A percentile compares a stretch with the other conserved stretches of the same genome.
These are phyloP conservation scores for Phytophthora tentaculata DNA, from an alignment of 352 stramenopile species.

Conservation along the genomic window DNA sequence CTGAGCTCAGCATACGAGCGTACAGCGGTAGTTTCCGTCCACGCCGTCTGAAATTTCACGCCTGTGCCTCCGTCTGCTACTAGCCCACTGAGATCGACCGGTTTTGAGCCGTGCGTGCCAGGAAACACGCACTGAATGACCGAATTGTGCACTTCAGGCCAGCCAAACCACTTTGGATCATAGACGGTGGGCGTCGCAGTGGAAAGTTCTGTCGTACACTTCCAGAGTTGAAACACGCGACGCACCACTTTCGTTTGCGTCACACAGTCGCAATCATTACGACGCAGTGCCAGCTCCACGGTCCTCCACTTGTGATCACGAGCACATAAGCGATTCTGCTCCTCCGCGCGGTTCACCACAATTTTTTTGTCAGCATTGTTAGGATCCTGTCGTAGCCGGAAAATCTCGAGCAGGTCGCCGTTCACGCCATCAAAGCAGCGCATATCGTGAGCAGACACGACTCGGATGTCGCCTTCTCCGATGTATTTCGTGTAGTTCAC, in stretches of 20 bases:
- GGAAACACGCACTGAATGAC: constrained; percentile 64
- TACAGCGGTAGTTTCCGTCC: constrained; percentile 66
- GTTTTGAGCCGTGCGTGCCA: constrained; percentile 23
- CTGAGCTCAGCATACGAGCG: constrained; percentile 84
- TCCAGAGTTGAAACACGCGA: constrained; percentile 94
- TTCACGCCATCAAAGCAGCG: constrained; percentile 92
- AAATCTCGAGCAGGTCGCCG: constrained; percentile 71
- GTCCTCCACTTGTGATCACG: constrained; percentile 96
- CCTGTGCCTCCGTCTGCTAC: constrained; percentile 33
- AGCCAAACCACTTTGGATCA: constrained; percentile 61
- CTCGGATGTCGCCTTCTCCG: constrained; percentile 83
- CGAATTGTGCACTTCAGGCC: constrained; percentile 57
- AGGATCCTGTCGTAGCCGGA: constrained; percentile 31
- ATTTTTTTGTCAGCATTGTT: constrained; percentile 19
- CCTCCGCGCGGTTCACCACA: constrained; percentile 69
- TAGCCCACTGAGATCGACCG: constrained; percentile 36
- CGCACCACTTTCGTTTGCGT: constrained; percentile 87
- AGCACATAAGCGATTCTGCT: constrained; percentile 85
- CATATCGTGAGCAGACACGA: constrained; percentile 92
- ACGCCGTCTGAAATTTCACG: constrained; percentile 73
- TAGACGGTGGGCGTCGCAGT: constrained; percentile 33
- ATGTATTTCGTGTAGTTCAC: constrained; percentile 90
- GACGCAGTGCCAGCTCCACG: constrained; percentile 85
- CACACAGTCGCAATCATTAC: constrained; percentile 93
- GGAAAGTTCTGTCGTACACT: constrained; percentile 81